These are phyloP conservation scores for Claviceps sorghi DNA, from an alignment of 2,329 filamentous ascomycete species.

Conservation along the genomic window DNA sequence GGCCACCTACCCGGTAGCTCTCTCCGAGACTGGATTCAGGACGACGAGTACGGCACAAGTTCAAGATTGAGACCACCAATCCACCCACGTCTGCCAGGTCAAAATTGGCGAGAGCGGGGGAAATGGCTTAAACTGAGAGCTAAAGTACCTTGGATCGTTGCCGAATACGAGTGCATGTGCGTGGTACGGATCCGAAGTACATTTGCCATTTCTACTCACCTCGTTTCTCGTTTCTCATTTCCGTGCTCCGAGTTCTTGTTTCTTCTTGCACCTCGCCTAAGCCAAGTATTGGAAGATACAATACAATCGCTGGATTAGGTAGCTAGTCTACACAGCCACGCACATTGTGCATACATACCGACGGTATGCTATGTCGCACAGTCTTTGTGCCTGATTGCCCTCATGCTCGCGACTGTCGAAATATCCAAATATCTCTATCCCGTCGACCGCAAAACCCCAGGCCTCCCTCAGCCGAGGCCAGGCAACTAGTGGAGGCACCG, in stretches of 20 bases:
- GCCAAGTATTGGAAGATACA: no score
- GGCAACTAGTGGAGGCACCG: neutral
- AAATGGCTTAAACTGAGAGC: neutral
- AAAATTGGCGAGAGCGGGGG: neutral
- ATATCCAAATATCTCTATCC: neutral
- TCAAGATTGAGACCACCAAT: no score
- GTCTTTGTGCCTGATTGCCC: neutral
- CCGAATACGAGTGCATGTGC: neutral
- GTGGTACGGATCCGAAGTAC: no score
- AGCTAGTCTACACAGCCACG: no score
- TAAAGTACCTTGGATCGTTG: neutral
- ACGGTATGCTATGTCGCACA: no score
- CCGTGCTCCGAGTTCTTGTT: no score
- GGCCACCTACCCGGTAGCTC: neutral
- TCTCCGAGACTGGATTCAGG: no score
- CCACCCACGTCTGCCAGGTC: neutral
- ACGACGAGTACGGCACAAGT: no score
- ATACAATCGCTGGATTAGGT: no score
- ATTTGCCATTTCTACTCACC: no score
- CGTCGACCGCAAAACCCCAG: neutral
- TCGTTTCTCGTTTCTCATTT: neutral
- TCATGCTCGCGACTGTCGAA: neutral
- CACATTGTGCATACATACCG: no score
- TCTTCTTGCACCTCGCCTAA: no score
- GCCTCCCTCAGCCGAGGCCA: neutral